Evolutionary conservation across 169 alveolate species (phyloP), one percentile per base, ranked within the genome.

Genomic region (Fabrea salina): DNA sequence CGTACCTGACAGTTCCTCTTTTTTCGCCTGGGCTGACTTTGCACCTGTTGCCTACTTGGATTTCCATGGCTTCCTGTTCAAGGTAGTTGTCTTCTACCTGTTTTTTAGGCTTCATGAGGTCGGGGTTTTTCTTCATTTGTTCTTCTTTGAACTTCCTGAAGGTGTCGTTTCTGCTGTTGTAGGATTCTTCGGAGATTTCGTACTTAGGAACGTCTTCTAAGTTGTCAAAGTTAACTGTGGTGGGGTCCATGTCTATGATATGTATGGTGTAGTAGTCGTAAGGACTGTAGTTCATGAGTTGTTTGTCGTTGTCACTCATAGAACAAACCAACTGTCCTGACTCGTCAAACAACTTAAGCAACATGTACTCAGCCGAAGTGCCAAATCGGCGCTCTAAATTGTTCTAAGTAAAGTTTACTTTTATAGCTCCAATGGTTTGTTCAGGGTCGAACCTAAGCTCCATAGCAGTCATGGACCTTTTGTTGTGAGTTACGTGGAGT

Each of bases 1-100:
- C 93, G 87, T 83, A 93, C 81, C 91, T 88, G 51, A 93, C 95
- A 71, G 88, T 87, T 7, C 97, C 97, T 86, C 97, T 83, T 83
- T 92, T 82, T n/a, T 84, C 86, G 1, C 93, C 95, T 51, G 90
- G 87, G 2, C 72, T 88, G 1, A 90, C 53, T 71, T 88, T 85
- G 59, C 97, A 93, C 78, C 97, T 83, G 50, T 86, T 74, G 25
- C 91, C 94, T 3, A 80, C 81, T 22, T 79, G 57, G 3, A 93
- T 86, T 25, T n/a, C 13, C 27, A 81, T 80, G 0, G 94, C 95
- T 57, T 86, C 91, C 57, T 86, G 94, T 80, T 89, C 87, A 76
- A 80, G 74, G 64, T 85, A 87, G 27, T 88, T 87, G 6, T 89
- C 94, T 51, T 89, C 91, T 2, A 91, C 85, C 47, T 79, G 87